Percentiles rank a stretch among this genome's conserved stretches.
Conservation (phyloP, 345 rosid genomes). For the Moricandia arvensis region DNA sequence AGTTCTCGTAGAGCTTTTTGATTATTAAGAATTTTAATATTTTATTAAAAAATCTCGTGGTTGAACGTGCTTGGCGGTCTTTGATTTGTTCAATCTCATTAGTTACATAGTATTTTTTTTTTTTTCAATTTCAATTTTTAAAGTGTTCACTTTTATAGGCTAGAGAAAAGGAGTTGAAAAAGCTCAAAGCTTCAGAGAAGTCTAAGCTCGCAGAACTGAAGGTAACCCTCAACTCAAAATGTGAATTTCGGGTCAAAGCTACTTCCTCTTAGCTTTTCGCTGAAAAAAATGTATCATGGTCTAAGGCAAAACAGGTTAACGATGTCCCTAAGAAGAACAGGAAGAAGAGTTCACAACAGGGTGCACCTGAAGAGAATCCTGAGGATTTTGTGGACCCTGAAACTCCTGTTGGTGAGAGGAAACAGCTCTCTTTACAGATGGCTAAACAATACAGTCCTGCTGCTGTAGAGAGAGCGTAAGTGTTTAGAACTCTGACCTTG, state of each 20-base stretch:
- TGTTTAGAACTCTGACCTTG: neutral
- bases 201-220: neutral
- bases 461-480: constrained; percentile 84
- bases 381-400: constrained; percentile 79
- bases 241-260: neutral
- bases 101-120: no score
- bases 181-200: neutral
- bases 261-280: neutral
- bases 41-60: no score
- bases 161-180: neutral
- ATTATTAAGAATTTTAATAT: no score
- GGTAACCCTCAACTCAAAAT: neutral
- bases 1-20: no score
- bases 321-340: constrained; percentile 56
- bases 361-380: constrained; percentile 55
- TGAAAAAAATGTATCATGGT: neutral
- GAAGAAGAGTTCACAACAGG: constrained; percentile 64
- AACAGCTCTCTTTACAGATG: constrained; percentile 73
- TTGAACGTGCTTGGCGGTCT: no score
- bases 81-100: neutral
- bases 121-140: neutral
- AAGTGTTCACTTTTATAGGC: neutral
- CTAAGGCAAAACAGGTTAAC: constrained; percentile 58
- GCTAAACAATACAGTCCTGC: constrained; percentile 83
- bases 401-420: constrained; percentile 73